Evolutionary conservation across 352 stramenopile genomes (phyloP), one percentile per base, ranked within the genome.

Genomic region (Pythium scleroteichum): DNA sequence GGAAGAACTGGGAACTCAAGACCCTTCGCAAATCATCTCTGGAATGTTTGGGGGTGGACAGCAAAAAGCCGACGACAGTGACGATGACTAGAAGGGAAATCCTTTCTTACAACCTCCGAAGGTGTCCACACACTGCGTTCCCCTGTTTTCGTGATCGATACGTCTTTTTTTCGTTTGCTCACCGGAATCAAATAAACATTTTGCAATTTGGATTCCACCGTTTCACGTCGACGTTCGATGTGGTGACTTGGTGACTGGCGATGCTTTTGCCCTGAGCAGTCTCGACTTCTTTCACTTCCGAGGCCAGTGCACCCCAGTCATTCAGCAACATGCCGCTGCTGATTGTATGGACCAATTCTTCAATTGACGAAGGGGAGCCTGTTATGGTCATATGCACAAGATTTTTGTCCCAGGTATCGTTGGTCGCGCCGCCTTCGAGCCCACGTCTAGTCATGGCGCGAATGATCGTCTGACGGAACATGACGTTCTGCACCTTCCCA

Each of bases 391-490:
- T 46, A 35, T 80, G 73, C 51, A 93, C 83, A 19, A 90, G 66
- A 42, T 67, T 66, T 35, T 66, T 82, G 57, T 90, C 78, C 35
- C 54, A 56, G 22, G 66, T 73, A 57, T 90, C 78, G 66, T 93
- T 93, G 23, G 79, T 85, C 40, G 83, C 81, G 55, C 83, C 81
- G 35, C 83, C 81, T 40, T 55, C 52, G 17, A 93, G 61, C 23
- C 67, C 74, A 44, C 79, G 78, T 70, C 85, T 88, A 48, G 76
- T 68, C 79, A 90, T 90, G 58, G 81, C 83, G 40, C 81, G 79
- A 69, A 93, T 88, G 29, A 90, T 58, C 12, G 83, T 93, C 63
- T 93, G 77, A 0, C 83, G 81, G 63, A 93, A 93, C 83, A 93
- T 93, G 52, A 90, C 83, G 46, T 81, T 81, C 68, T 93, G 83